Conservation (phyloP, 306 rosid species). For the Lathyrus aphaca region DNA sequence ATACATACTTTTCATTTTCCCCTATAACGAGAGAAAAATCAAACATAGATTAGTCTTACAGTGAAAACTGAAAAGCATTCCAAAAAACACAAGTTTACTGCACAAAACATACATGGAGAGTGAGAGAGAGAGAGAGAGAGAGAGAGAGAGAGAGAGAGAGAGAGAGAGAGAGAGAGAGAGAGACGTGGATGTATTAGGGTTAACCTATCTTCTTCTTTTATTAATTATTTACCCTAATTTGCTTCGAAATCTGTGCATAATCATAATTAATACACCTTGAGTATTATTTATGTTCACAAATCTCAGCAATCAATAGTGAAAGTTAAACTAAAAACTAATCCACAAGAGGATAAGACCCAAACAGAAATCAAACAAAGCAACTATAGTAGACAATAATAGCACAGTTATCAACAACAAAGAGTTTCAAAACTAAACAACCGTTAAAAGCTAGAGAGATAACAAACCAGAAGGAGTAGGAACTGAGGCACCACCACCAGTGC, state of each 20-base stretch:
- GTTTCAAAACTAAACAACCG: constrained; percentile 30
- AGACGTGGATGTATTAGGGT: constrained; percentile 40
- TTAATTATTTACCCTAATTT: constrained; percentile 10
- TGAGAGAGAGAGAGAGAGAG: constrained; percentile 5
- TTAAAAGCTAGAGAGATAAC: constrained; percentile 36
- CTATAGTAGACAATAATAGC: background rate
- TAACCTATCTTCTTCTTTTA: constrained; percentile 29
- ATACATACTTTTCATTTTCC: constrained; percentile 31
- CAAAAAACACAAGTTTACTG: constrained; percentile 24
- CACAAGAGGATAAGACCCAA: constrained; percentile 1
- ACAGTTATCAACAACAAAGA: constrained; percentile 40
- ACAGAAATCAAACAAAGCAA: constrained; percentile 20
- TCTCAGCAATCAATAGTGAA: constrained; percentile 22
- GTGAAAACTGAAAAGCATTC: constrained; percentile 35
- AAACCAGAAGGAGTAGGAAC: constrained; percentile 70
- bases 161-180: background rate
- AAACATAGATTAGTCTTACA: constrained; percentile 38
- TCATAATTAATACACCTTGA: constrained; percentile 8
- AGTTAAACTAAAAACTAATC: background rate
- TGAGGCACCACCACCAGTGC: constrained; percentile 55
- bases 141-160: constrained; percentile 7
- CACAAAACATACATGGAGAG: constrained; percentile 3
- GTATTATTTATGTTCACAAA: constrained; percentile 20
- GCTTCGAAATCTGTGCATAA: constrained; percentile 39
- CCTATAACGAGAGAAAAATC: constrained; percentile 21